These are phyloP conservation scores for Pseudocercospora cruenta DNA, from an alignment of 2,329 filamentous ascomycete species.

Conservation along the genomic window DNA sequence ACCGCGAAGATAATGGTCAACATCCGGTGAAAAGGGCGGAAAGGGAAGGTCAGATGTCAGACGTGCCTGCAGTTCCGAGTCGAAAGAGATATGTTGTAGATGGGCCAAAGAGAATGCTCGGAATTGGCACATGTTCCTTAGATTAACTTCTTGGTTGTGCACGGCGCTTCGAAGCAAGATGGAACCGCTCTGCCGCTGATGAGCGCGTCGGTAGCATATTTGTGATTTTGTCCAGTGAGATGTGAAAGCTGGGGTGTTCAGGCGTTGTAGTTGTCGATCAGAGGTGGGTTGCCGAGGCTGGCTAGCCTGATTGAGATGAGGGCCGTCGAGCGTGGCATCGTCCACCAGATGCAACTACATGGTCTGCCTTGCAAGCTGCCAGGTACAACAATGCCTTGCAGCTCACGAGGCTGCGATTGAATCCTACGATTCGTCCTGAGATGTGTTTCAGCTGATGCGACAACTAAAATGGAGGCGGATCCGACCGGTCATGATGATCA, in stretches of 20 bases:
- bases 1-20: not conserved
- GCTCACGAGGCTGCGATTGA: conserved; percentile 11
- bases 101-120: conserved; percentile 23
- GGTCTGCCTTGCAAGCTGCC: not conserved
- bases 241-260: not conserved
- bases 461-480: conserved; percentile 14
- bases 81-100: conserved; percentile 8
- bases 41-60: conserved; percentile 21
- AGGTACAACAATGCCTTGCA: not conserved
- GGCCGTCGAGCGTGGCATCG: not conserved
- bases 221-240: conserved; percentile 3
- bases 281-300: conserved; percentile 6
- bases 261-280: not conserved
- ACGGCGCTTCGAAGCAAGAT: not conserved
- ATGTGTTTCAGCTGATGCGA: conserved; percentile 21
- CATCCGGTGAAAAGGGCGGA: conserved; percentile 9
- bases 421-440: conserved; percentile 14
- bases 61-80: not conserved
- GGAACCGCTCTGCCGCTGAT: not conserved
- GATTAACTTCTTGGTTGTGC: conserved; percentile 7
- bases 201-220: conserved; percentile 11
- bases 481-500: conserved; percentile 13
- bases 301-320: not conserved
- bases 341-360: not conserved
- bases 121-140: conserved; percentile 23